Conservation (phyloP, 2,329 filamentous ascomycete genomes). For the Fusarium citri region DNA sequence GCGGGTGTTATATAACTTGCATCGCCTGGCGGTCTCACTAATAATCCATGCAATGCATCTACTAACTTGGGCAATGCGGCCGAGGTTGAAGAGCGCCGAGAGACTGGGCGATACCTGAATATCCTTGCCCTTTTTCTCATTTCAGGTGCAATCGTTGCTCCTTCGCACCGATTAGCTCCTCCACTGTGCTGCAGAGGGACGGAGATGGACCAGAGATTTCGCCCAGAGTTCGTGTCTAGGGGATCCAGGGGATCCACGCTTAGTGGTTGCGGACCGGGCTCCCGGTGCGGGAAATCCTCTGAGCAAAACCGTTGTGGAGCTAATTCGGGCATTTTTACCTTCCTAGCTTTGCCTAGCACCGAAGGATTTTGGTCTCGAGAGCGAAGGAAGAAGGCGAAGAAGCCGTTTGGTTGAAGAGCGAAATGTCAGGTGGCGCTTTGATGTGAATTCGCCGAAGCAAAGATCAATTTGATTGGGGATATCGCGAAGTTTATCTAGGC, state of each 20-base stretch:
- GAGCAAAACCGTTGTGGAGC: neutral
- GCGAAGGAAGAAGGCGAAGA: neutral
- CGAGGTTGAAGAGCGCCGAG: neutral
- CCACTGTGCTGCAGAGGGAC: conserved; percentile 3
- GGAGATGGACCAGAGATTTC: neutral
- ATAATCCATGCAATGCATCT: neutral
- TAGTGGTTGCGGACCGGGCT: neutral
- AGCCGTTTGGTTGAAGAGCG: neutral
- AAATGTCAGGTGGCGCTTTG: neutral
- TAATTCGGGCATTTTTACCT: neutral
- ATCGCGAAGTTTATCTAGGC: neutral
- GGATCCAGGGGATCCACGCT: conserved; percentile 7
- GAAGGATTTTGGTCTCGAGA: neutral
- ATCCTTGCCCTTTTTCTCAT: neutral
- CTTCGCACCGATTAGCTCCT: neutral
- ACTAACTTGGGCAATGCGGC: neutral
- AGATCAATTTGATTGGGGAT: neutral
- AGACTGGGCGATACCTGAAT: neutral
- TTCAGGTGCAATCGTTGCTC: neutral
- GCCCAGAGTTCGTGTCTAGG: conserved; percentile 3
- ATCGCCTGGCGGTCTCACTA: neutral
- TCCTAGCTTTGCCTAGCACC: neutral
- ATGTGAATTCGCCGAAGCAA: neutral
- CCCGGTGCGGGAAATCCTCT: neutral
- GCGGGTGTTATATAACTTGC: conserved; percentile 30